Percentiles rank a stretch among this genome's conserved stretches.
phyloP scores from a whole-genome alignment of 2,329 filamentous ascomycete genomes.

The Claviceps lovelessii region DNA sequence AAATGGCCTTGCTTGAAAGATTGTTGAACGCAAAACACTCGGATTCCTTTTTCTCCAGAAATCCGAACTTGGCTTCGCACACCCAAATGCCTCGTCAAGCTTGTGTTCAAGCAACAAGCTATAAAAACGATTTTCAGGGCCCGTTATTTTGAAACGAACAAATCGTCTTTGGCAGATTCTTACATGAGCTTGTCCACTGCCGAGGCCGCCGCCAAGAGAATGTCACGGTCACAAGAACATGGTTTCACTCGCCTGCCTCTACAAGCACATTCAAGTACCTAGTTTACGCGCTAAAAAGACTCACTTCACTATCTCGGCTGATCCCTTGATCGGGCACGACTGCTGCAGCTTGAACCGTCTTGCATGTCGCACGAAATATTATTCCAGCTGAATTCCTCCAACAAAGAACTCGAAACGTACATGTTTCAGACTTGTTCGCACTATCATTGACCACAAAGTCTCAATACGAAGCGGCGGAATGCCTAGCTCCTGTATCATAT shows the following conservation, averaged over 20 bases:
- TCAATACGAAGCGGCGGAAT: not conserved
- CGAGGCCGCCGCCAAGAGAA: not conserved
- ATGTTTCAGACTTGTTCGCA: not conserved
- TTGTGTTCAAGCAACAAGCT: not conserved
- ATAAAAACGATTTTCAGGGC: not conserved
- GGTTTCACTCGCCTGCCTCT: not conserved
- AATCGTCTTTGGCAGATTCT: not conserved
- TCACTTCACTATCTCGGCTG: not conserved
- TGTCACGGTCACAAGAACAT: not conserved
- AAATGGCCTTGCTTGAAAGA: no score
- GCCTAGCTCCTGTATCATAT: not conserved
- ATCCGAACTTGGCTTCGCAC: not conserved
- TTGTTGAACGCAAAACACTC: no score
- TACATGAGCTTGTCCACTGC: not conserved
- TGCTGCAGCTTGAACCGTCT: not conserved
- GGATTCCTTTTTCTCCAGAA: no score
- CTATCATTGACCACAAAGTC: not conserved
- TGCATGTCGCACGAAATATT: not conserved
- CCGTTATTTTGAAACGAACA: not conserved
- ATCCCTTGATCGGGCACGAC: not conserved
- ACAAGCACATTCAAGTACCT: no score
- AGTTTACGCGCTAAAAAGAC: not conserved
- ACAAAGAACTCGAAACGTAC: not conserved
- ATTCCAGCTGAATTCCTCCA: not conserved
- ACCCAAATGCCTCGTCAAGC: not conserved